Percentiles rank a stretch among this genome's conserved stretches.
phyloP scores from a whole-genome alignment of 1,139 yeast species.

The Candida sanyaensis region DNA sequence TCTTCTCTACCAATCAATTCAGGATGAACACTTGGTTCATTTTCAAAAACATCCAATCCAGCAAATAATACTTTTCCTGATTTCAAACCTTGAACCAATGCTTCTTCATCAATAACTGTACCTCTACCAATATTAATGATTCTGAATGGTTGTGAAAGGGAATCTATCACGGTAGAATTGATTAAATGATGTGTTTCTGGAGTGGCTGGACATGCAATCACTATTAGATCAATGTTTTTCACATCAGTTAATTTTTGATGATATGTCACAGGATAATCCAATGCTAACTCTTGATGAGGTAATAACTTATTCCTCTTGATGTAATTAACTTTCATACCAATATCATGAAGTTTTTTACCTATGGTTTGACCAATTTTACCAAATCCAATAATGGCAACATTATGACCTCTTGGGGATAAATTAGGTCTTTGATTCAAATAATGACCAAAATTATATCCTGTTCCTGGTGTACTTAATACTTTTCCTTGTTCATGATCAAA shows the following conservation, averaged over 20 bases:
- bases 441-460: constrained; percentile 54
- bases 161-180: constrained; percentile 45
- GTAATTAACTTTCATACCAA: constrained; percentile 71
- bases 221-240: constrained; percentile 53
- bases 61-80: constrained; percentile 68
- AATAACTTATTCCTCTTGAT: constrained; percentile 55
- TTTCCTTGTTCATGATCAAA: constrained; percentile 12
- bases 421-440: constrained; percentile 33
- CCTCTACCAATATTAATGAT: constrained; percentile 83
- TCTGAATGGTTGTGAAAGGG: constrained; percentile 55
- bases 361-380: constrained; percentile 75
- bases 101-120: constrained; percentile 71
- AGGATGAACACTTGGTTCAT: constrained; percentile 62
- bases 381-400: constrained; percentile 71
- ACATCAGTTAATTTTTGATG: constrained; percentile 45
- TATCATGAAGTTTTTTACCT: constrained; percentile 52
- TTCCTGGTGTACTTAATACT: constrained; percentile 1
- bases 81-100: constrained; percentile 65
- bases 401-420: constrained; percentile 56
- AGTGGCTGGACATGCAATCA: constrained; percentile 69
- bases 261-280: constrained; percentile 49
- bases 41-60: constrained; percentile 79
- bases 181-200: constrained; percentile 59
- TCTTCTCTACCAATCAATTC: constrained; percentile 60
- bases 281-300: constrained; percentile 28